These are phyloP conservation scores for Russula earlei DNA, from an alignment of 768 basidiomycete species.

Conservation along the genomic window DNA sequence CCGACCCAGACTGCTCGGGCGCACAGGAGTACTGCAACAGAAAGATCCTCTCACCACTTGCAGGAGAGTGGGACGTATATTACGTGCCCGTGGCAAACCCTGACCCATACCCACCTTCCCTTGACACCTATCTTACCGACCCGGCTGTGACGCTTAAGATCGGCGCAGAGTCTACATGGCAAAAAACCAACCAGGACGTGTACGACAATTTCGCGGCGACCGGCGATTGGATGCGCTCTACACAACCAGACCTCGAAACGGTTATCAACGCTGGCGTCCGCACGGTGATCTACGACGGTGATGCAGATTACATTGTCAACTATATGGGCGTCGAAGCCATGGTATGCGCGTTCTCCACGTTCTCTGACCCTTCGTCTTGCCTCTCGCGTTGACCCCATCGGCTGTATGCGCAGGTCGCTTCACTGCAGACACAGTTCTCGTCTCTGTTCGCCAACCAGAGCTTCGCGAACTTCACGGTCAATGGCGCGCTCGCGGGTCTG, in stretches of 20 bases:
- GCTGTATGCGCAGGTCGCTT: slow-evolving; percentile 31
- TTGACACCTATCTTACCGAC: slow-evolving; percentile 26
- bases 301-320: slow-evolving; percentile 51
- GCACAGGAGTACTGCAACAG: slow-evolving; percentile 55
- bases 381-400: not conserved
- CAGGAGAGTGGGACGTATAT: slow-evolving; percentile 48
- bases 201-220: slow-evolving; percentile 39
- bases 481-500: slow-evolving; percentile 39
- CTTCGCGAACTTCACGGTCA: slow-evolving; percentile 42
- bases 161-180: slow-evolving; percentile 38
- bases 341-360: slow-evolving; percentile 26
- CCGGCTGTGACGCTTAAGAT: slow-evolving; percentile 30
- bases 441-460: slow-evolving; percentile 32
- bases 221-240: slow-evolving; percentile 51
- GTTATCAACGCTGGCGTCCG: slow-evolving; percentile 51
- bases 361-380: not conserved
- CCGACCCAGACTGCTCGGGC: slow-evolving; percentile 41
- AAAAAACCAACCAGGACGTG: slow-evolving; percentile 32
- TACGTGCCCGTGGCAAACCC: slow-evolving; percentile 36
- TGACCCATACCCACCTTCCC: slow-evolving; percentile 41
- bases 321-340: slow-evolving; percentile 48
- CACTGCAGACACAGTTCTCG: slow-evolving; percentile 39
- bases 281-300: slow-evolving; percentile 47
- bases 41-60: slow-evolving; percentile 26
- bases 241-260: slow-evolving; percentile 39